Base-by-base conservation (phyloP, 1,284 basidiomycete genomes). In the Marasmius tenuissimus region DNA sequence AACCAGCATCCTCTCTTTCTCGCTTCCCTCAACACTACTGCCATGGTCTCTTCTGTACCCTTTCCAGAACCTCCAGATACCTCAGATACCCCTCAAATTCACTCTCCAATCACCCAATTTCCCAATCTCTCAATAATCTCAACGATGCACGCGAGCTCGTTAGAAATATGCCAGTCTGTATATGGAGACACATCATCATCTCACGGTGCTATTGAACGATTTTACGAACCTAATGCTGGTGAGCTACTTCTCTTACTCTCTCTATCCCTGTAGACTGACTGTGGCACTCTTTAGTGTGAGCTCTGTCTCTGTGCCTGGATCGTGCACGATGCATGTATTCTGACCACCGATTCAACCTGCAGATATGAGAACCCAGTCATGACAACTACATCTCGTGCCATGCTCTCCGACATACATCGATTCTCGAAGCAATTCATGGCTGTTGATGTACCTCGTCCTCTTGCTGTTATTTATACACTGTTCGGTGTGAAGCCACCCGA, bases 351-450 rank as follows among this genome's bases (percentile, higher is more conserved):
- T n/a, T 22, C 11, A 33, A 14, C 10, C 56, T 60, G 42, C 66
- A 86, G 85, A 63, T 92, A 92, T 68, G 89, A 92, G 73, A 92
- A 91, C 68, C 90, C 89, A 4, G 71, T 89, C 64, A 69, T 92
- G 39, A 91, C 88, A 34, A 88, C 89, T 49, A 88, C 85, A 1
- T 89, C 89, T 34, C 85, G 87, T 52, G 79, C 83, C 42, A 77
- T 89, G 54, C 89, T 92, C 62, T 78, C 84, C 52, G 88, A 91
- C 68, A 86, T 92, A 16, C 83, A 89, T 67, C 71, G 78, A 37
- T 76, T 91, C 58, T 82, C 85, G 8, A 81, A 78, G 20, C 82
- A 83, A 47, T 73, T 89, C 38, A 82, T 84, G 57, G 74, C 80
- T 11, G 69, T 92, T 34, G 83, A 90, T 68, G 76, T 89, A n/a